Percentiles rank a stretch among this genome's conserved stretches.
These are phyloP conservation scores for Fusarium gaditjirri DNA, from an alignment of 2,329 filamentous ascomycete species.

Conservation along the genomic window DNA sequence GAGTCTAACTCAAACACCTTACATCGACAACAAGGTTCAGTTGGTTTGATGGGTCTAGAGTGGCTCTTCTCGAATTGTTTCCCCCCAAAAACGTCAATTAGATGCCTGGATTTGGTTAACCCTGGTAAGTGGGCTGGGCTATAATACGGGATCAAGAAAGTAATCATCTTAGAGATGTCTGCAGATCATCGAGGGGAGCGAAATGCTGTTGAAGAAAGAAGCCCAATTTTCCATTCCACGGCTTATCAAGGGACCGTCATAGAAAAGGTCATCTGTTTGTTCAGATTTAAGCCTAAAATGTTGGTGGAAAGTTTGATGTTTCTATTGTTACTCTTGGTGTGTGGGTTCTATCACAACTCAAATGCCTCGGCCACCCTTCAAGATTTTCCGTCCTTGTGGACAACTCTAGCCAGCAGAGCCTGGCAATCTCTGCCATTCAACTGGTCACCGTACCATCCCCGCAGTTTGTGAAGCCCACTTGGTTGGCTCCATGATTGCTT, in stretches of 20 bases:
- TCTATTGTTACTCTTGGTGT: conserved; percentile 8
- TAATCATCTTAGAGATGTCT: background rate
- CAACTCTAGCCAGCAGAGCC: conserved; percentile 22
- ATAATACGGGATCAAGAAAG: conserved; percentile 3
- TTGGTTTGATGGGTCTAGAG: conserved; percentile 31
- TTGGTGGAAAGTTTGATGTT: conserved; percentile 7
- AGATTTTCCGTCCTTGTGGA: conserved; percentile 43
- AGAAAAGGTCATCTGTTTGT: background rate
- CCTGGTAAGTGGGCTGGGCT: conserved; percentile 3
- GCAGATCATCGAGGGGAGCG: background rate
- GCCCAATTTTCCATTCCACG: background rate
- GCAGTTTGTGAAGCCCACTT: conserved; percentile 40
- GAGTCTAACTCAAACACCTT: conserved; percentile 38
- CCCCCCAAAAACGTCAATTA: conserved; percentile 36
- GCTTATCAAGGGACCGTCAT: background rate
- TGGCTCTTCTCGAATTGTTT: conserved; percentile 34
- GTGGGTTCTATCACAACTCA: conserved; percentile 1
- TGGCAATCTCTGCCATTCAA: conserved; percentile 25
- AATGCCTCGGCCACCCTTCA: conserved; percentile 23
- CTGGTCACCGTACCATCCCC: conserved; percentile 43
- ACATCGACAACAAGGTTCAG: conserved; percentile 44
- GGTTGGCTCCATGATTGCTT: conserved; percentile 38
- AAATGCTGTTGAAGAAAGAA: background rate
- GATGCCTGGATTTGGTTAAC: conserved; percentile 40
- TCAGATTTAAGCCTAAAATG: conserved; percentile 1